These are phyloP conservation scores for Inga laurina DNA, from an alignment of 306 rosid genomes.

Conservation along the genomic window DNA sequence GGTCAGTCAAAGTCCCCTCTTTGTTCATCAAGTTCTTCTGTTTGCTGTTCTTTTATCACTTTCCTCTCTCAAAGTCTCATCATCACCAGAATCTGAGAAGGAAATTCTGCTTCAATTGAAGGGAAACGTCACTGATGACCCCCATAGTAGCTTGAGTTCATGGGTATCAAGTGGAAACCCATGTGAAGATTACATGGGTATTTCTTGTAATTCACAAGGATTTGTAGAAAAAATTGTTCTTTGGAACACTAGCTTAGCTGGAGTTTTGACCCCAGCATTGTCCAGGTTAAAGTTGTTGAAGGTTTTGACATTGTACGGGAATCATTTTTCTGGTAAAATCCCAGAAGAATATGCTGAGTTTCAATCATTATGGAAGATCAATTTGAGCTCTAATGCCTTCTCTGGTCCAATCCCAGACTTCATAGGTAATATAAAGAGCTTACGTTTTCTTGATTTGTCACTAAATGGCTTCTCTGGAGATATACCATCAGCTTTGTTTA, in stretches of 20 bases:
- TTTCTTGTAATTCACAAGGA: constrained; percentile 65
- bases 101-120: constrained; percentile 90
- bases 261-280: constrained; percentile 68
- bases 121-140: constrained; percentile 73
- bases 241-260: constrained; percentile 85
- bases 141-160: constrained; percentile 53
- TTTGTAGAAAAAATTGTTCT: constrained; percentile 80
- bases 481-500: constrained; percentile 77
- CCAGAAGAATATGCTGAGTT: constrained; percentile 69
- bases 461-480: constrained; percentile 76
- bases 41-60: constrained; percentile 45
- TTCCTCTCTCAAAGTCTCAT: constrained; percentile 42
- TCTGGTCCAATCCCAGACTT: constrained; percentile 87
- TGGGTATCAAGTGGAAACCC: constrained; percentile 74
- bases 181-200: constrained; percentile 65
- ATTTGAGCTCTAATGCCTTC: constrained; percentile 80
- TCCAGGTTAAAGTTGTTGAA: constrained; percentile 68
- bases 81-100: constrained; percentile 58
- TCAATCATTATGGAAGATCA: constrained; percentile 81
- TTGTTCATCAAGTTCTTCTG: constrained; percentile 55
- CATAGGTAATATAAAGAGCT: constrained; percentile 72
- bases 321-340: constrained; percentile 66
- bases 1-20: constrained; percentile 49
- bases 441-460: constrained; percentile 86
- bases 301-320: constrained; percentile 79